Conservation (phyloP, 2,329 filamentous ascomycete species). For the Sclerotinia sclerotiorum region DNA sequence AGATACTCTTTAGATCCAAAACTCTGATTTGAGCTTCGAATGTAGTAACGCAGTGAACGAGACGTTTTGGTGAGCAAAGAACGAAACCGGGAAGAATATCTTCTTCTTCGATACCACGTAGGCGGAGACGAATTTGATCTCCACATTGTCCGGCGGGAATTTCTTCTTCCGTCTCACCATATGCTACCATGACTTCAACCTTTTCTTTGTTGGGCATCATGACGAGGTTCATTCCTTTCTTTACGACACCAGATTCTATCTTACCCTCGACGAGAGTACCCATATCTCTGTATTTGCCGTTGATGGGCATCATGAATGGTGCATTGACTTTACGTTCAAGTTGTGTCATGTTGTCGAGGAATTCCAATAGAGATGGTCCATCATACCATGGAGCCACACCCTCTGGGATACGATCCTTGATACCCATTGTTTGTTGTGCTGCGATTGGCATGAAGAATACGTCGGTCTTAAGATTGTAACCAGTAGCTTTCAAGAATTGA, state of each 20-base stretch:
- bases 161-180: constrained; percentile 96
- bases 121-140: constrained; percentile 88
- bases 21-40: constrained; percentile 98
- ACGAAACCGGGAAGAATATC: constrained; percentile 95
- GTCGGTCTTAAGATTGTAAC: constrained; percentile 92
- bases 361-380: constrained; percentile 89
- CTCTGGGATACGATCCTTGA: constrained; percentile 83
- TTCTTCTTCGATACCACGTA: constrained; percentile 96
- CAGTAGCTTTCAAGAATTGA: constrained; percentile 85
- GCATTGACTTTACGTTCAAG: constrained; percentile 95
- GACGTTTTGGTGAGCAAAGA: constrained; percentile 88
- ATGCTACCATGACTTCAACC: constrained; percentile 79
- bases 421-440: constrained; percentile 79
- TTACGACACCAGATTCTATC: constrained; percentile 90
- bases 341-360: constrained; percentile 88
- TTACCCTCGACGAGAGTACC: constrained; percentile 98
- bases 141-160: constrained; percentile 78
- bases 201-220: constrained; percentile 95
- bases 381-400: constrained; percentile 79
- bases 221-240: constrained; percentile 80
- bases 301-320: constrained; percentile 98
- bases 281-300: constrained; percentile 95
- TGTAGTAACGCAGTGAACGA: constrained; percentile 82
- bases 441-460: constrained; percentile 96
- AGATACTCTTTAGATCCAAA: constrained; percentile 89